Conservation (phyloP, 495 filamentous ascomycete species). For the Aspergillus wentii region DNA sequence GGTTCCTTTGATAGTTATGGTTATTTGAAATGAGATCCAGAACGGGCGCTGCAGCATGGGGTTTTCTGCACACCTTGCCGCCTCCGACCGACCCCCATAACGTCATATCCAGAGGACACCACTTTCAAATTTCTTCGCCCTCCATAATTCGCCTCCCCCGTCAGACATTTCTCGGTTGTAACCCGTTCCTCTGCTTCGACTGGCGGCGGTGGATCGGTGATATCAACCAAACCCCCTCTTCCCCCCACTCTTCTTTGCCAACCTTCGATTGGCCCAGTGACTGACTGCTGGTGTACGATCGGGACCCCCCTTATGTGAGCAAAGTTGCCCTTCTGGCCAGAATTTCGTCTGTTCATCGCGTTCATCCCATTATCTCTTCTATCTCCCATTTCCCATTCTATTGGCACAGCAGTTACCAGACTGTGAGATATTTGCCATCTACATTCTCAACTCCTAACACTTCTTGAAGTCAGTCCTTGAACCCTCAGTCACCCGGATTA, state of each 20-base stretch:
- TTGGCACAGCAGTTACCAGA: too few species aligned
- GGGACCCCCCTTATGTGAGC: constrained; percentile 10
- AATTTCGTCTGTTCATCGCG: constrained; percentile 7
- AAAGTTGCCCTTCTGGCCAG: constrained; percentile 2
- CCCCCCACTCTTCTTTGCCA: constrained; percentile 13
- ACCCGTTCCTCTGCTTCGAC: constrained; percentile 8
- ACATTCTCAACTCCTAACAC: too few species aligned
- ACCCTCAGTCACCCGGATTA: too few species aligned
- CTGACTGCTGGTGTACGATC: constrained; percentile 9
- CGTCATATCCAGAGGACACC: constrained; percentile 22
- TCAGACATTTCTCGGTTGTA: constrained; percentile 11
- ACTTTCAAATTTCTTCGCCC: constrained; percentile 6
- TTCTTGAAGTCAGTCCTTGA: too few species aligned
- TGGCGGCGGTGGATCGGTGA: constrained; percentile 26
- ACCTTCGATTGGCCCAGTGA: constrained; percentile 16
- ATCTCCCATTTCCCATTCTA: too few species aligned
- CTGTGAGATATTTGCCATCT: too few species aligned
- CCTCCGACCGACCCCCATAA: constrained; percentile 16
- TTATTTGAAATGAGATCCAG: constrained; percentile 12
- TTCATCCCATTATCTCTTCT: not conserved
- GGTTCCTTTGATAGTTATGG: too few species aligned
- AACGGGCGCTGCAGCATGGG: constrained; percentile 8
- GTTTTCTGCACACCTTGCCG: constrained; percentile 16
- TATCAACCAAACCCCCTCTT: constrained; percentile 19
- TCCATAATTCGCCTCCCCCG: constrained; percentile 16